Evolutionary conservation across 169 alveolate genomes (phyloP), one percentile per base, ranked within the genome.

Genomic region (Amoebophrya sp.): DNA sequence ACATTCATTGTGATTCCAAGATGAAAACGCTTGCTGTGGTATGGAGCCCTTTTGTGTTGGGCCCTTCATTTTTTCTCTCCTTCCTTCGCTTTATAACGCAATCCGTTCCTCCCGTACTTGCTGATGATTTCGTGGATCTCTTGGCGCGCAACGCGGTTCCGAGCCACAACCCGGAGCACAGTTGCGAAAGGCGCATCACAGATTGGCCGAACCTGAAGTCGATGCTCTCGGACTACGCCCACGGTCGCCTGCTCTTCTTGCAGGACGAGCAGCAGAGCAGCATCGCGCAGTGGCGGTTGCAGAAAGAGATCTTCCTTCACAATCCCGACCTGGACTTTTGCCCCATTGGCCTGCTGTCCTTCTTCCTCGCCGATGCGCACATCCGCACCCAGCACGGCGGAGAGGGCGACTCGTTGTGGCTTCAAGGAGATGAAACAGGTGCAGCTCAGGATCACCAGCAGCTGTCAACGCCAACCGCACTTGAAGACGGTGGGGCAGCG

Each of bases 321-420:
- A 66, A 66, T 66, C 83, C 83, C 35, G 83, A 66, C 83, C 32
- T 66, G 10, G 83, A 66, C 35, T 66, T 66, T 25, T 66, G 83
- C 32, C 83, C 83, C 83, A 25, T 66, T 2, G 83, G 83, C 10
- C 83, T 66, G 38, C 83, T 66, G 32, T 7, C 83, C 32, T 66
- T 25, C 35, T 66, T 66, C 35, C 83, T 66, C 83, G 18, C 83
- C 10, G 83, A 66, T 25, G 35, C 83, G 10, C 83, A 66, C 83
- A 66, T 66, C 1, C 83, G 83, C 83, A 66, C 18, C 39, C 83
- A 66, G 32, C 83, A 66, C 54, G 54, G 54, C 2, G 54, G n/a
- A n/a, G n/a, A n/a, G n/a, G n/a, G n/a, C n/a, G n/a, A n/a, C n/a
- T n/a, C n/a, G n/a, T n/a, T n/a, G n/a, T n/a, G n/a, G n/a, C n/a